phyloP scores from a whole-genome alignment of 1,284 basidiomycete genomes.

The Ustilago nuda region DNA sequence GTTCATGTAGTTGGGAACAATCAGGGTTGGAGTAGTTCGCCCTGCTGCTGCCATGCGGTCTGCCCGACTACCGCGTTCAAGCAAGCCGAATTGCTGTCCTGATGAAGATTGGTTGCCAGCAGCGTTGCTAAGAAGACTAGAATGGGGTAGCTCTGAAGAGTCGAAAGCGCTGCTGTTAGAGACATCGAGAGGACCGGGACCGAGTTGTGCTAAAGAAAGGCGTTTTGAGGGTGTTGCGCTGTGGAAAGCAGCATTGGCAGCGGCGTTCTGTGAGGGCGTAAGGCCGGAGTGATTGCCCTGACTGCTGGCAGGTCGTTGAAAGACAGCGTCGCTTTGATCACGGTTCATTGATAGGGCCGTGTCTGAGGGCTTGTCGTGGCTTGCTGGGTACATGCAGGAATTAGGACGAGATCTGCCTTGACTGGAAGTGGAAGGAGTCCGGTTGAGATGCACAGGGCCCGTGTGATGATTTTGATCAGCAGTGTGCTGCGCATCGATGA shows the following conservation, averaged over 20 bases:
- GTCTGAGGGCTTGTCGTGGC: conserved; percentile 19
- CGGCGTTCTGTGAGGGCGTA: not conserved
- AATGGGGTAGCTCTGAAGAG: not conserved
- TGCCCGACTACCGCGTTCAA: conserved; percentile 10
- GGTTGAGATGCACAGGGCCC: conserved; percentile 9
- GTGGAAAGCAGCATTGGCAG: conserved; percentile 16
- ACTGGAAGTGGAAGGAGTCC: conserved; percentile 15
- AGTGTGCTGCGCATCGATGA: conserved; percentile 43
- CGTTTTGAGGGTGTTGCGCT: conserved; percentile 13
- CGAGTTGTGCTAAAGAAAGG: conserved; percentile 21
- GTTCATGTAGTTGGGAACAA: conserved; percentile 41
- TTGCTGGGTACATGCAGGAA: conserved; percentile 47
- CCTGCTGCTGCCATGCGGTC: conserved; percentile 14
- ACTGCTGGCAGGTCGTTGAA: conserved; percentile 36
- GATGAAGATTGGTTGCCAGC: conserved; percentile 18
- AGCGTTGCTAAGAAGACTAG: conserved; percentile 6
- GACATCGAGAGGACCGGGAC: conserved; percentile 15
- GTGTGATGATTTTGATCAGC: conserved; percentile 21
- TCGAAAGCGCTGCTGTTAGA: conserved; percentile 9
- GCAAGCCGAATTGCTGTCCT: conserved; percentile 9
- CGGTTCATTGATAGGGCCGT: conserved; percentile 4
- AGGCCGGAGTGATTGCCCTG: conserved; percentile 23
- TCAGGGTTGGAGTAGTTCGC: conserved; percentile 33
- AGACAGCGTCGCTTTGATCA: conserved; percentile 9
- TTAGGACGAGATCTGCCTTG: conserved; percentile 29